Percentiles rank a stretch among this genome's conserved stretches.
phyloP scores from a whole-genome alignment of 2,329 filamentous ascomycete species.

The Ascochyta rabiei region DNA sequence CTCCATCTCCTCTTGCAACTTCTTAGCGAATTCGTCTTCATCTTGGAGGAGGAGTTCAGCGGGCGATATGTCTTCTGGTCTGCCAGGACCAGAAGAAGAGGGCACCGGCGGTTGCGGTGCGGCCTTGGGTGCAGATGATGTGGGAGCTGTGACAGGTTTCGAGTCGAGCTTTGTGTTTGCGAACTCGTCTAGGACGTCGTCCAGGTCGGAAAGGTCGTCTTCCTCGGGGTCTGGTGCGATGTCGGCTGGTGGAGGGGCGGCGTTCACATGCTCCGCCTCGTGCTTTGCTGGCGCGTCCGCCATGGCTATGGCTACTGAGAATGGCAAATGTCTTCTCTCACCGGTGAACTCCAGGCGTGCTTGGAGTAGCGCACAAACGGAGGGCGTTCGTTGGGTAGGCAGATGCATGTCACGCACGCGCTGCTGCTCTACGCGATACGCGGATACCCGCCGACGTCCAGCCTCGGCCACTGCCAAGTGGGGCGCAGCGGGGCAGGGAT shows the following conservation, averaged over 20 bases:
- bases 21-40: conserved; percentile 78
- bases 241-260: conserved; percentile 34
- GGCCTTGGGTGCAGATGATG: conserved; percentile 37
- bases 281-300: conserved; percentile 28
- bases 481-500: conserved; percentile 2
- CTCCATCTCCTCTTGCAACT: conserved; percentile 90
- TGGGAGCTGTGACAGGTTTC: conserved; percentile 48
- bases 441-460: conserved; percentile 16
- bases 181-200: conserved; percentile 95
- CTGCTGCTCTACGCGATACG: conserved; percentile 3
- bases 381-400: not conserved
- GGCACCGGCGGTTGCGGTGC: conserved; percentile 43
- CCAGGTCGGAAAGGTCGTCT: conserved; percentile 88
- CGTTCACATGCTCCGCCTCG: conserved; percentile 17
- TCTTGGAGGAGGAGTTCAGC: conserved; percentile 38
- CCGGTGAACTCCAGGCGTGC: not conserved
- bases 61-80: conserved; percentile 43
- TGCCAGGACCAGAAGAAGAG: conserved; percentile 48
- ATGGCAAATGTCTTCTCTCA: not conserved
- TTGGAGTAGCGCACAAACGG: not conserved
- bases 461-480: conserved; percentile 31
- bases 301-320: conserved; percentile 21
- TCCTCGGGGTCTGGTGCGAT: conserved; percentile 85
- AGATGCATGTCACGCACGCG: conserved; percentile 15
- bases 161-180: conserved; percentile 65